Base-by-base conservation (phyloP, 495 filamentous ascomycete genomes). In the Cladorrhinum samala region DNA sequence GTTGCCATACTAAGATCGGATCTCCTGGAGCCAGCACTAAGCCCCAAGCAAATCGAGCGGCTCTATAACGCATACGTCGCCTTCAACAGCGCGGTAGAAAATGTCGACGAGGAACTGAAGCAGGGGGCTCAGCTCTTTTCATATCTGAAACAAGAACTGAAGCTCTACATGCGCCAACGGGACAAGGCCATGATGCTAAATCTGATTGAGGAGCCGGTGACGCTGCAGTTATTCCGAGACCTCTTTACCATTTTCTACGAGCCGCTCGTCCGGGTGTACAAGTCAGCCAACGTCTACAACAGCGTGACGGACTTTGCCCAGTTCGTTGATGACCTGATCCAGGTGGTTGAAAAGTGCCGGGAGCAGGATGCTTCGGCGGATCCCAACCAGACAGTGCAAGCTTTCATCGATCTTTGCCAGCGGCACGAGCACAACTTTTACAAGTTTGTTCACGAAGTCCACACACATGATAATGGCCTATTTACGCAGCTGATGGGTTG, bases 191-290 rank as follows among this genome's bases (percentile, higher is more conserved):
- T 95, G 89, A 97, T 98, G 93, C 75, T 96, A 41, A 83, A 82
- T 55, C 88, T 96, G 56, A 92, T 97, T 49, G 89, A 96, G 72
- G 93, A 98, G 70, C 89, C 93, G 0, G 88, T 88, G 17, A 96
- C 93, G 6, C 78, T 97, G 20, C 87, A 93, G 61, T 76, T 98
- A 40, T 93, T 98, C 78, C 83, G 90, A 38, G 94, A 97, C 59
- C 82, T 98, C 42, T 97, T 98, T 70, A 94, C 90, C 17, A 96
- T 98, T 63, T 98, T 98, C 76, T 98, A 98, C 69, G 93, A 98
- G 65, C 93, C 93, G 0, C 81, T 98, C 9, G 86, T 98, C 14
- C 80, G 93, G 18, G 93, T 98, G 0, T 98, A 98, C 74, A 98
- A 97, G 72, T 96, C 92, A 19, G 93, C 93, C 57, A 98, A 97